Conservation (phyloP, 2,329 filamentous ascomycete genomes). For the Dothiorella sarmentorum region DNA sequence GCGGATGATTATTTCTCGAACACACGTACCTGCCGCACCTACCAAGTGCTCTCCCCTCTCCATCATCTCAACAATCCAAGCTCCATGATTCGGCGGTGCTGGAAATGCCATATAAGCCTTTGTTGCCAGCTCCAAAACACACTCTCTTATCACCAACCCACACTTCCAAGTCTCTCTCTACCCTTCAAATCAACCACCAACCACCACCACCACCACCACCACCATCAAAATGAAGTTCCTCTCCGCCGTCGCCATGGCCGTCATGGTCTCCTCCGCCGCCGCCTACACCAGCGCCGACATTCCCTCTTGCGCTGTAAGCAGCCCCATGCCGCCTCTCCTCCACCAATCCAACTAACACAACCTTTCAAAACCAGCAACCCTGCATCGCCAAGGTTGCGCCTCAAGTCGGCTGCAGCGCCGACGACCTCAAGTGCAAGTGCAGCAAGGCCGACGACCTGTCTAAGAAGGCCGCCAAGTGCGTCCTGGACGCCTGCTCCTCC, state of each 20-base stretch:
- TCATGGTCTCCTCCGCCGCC: not conserved
- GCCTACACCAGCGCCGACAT: not conserved
- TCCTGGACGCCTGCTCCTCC: not conserved
- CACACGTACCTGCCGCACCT: not conserved
- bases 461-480: not conserved
- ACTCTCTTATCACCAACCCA: not conserved
- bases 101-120: not conserved
- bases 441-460: not conserved
- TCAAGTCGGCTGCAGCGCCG: not conserved
- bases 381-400: not conserved
- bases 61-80: not conserved
- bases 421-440: not conserved
- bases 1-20: conserved; percentile 6
- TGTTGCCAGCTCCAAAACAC: not conserved
- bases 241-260: not conserved
- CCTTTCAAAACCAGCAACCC: not conserved
- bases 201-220: not conserved
- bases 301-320: not conserved
- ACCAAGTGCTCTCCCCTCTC: not conserved
- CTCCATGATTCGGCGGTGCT: no score
- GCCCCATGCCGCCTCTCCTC: not conserved
- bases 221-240: not conserved
- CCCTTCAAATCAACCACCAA: not conserved
- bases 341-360: not conserved
- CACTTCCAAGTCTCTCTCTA: not conserved